These are phyloP conservation scores for Chlorella sp. DNA, from an alignment of 139 green algal genomes.

Conservation along the genomic window DNA sequence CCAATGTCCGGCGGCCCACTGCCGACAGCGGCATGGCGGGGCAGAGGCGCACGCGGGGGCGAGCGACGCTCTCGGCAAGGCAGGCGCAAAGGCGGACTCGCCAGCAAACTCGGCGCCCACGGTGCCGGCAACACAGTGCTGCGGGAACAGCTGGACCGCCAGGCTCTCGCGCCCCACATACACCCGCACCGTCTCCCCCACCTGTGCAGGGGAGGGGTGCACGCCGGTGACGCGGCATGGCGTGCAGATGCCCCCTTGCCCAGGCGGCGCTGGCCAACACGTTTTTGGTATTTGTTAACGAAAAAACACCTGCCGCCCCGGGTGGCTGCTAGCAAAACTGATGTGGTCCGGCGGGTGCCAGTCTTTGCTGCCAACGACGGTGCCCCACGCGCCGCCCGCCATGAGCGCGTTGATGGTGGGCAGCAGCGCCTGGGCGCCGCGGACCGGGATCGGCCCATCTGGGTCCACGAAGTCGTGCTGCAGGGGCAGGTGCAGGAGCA, in stretches of 20 bases:
- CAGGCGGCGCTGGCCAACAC: too few relatives aligned
- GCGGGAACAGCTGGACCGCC: background rate
- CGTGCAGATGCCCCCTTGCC: too few relatives aligned
- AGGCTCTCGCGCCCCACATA: background rate
- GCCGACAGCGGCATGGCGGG: background rate
- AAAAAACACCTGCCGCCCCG: background rate
- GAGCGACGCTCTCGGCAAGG: background rate
- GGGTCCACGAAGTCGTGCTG: constrained; percentile 6
- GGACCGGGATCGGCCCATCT: background rate
- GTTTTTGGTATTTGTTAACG: too few relatives aligned
- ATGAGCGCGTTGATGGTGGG: background rate
- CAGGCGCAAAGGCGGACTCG: too few relatives aligned
- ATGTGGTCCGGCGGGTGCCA: constrained; percentile 19
- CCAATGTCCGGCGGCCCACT: too few relatives aligned
- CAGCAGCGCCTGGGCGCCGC: background rate
- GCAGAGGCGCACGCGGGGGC: background rate
- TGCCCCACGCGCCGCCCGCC: background rate
- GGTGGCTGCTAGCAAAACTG: background rate
- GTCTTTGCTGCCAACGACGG: background rate
- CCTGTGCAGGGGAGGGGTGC: background rate
- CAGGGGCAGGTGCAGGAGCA: too few relatives aligned
- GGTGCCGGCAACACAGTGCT: constrained; percentile 28
- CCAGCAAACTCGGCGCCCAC: constrained; percentile 20
- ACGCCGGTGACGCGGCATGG: background rate
- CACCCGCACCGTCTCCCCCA: background rate